Evolutionary conservation across 2,329 filamentous ascomycete genomes (phyloP).

Genomic region (Aaosphaeria arxii): DNA sequence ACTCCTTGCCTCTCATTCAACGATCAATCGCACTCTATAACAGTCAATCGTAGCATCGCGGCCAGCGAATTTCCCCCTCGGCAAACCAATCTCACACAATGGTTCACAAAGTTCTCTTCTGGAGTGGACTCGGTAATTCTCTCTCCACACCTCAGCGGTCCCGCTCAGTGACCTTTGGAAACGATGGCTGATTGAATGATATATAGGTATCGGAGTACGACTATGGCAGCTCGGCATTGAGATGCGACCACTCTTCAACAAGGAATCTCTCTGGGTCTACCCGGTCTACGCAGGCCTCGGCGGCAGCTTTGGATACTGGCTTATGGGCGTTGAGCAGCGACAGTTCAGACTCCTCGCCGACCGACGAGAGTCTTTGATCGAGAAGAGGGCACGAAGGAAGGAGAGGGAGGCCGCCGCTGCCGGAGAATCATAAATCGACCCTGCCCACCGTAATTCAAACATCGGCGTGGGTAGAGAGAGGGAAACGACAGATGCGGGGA

Average conservation of each 20-base stretch:
- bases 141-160: conserved; percentile 7
- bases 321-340: conserved; percentile 82
- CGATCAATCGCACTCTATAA: background rate
- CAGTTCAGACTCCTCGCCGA: conserved; percentile 75
- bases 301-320: conserved; percentile 94
- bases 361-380: conserved; percentile 75
- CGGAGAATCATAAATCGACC: conserved; percentile 4
- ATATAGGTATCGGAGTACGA: conserved; percentile 79
- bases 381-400: conserved; percentile 81
- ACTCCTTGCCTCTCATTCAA: too few species aligned
- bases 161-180: conserved; percentile 5
- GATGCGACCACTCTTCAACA: conserved; percentile 92
- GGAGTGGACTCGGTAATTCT: conserved; percentile 83
- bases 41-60: conserved; percentile 13
- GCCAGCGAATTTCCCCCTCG: conserved; percentile 2
- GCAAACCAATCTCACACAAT: conserved; percentile 28
- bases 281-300: conserved; percentile 83
- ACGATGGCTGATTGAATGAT: conserved; percentile 17
- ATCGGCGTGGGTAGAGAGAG: too few species aligned
- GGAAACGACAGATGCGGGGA: too few species aligned
- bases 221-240: conserved; percentile 98
- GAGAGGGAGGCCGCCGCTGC: conserved; percentile 54
- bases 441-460: too few species aligned
- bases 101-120: conserved; percentile 68
- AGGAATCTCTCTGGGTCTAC: conserved; percentile 83